These are phyloP conservation scores for Actinomortierella wolfii DNA, from an alignment of 371 early-diverging fungal species.

Conservation along the genomic window DNA sequence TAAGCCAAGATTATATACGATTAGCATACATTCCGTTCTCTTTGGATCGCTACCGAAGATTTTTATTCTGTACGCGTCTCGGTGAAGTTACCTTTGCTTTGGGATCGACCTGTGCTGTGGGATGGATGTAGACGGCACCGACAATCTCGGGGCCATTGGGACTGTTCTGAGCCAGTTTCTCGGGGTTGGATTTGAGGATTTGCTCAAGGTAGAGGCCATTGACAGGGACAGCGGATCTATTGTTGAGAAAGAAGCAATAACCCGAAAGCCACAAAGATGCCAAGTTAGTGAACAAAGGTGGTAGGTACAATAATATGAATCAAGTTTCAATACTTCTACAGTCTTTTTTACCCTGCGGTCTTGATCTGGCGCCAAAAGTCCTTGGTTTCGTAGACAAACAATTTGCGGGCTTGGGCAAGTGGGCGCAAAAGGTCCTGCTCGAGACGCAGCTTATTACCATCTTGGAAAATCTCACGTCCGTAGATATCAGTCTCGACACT, in stretches of 20 bases:
- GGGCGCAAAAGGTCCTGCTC: constrained; percentile 92
- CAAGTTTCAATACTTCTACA: too few species aligned
- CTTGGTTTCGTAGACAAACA: constrained; percentile 79
- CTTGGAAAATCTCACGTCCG: constrained; percentile 52
- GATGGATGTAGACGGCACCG: constrained; percentile 93
- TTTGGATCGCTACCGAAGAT: background rate
- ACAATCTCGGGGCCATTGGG: constrained; percentile 79
- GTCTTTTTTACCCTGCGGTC: constrained; percentile 74
- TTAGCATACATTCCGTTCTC: background rate
- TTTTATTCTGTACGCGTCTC: background rate
- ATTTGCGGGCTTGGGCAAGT: constrained; percentile 79
- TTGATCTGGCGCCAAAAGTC: constrained; percentile 96
- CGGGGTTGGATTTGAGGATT: constrained; percentile 63
- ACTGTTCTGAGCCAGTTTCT: constrained; percentile 61
- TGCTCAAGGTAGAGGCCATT: constrained; percentile 90
- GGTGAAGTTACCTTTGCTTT: constrained; percentile 73
- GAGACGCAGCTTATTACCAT: constrained; percentile 77
- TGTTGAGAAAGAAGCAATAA: too few species aligned
- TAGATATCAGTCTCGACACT: constrained; percentile 47
- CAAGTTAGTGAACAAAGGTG: too few species aligned
- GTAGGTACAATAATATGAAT: too few species aligned
- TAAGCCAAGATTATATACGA: background rate
- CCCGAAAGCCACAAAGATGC: too few species aligned
- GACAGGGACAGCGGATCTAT: constrained; percentile 90
- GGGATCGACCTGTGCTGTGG: constrained; percentile 91